These are phyloP conservation scores for Mikania micrantha DNA, from an alignment of 129 eudicot species.

Conservation along the genomic window DNA sequence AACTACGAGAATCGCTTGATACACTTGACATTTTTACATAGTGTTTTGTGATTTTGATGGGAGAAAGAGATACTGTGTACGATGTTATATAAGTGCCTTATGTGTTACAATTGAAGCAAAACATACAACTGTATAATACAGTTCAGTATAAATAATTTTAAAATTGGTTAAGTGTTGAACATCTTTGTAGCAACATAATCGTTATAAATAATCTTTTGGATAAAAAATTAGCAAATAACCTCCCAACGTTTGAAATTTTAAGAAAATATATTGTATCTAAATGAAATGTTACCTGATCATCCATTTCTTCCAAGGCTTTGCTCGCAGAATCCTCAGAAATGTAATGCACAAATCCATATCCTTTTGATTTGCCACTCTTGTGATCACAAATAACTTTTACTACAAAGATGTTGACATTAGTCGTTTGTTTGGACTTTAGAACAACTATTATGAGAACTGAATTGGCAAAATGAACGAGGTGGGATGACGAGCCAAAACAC, in stretches of 20 bases:
- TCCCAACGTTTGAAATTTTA: background rate
- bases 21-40: no score
- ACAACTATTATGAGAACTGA: background rate
- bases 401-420: constrained; percentile 12
- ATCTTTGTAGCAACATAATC: background rate
- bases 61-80: no score
- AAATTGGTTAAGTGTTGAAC: no score
- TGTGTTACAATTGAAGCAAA: no score
- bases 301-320: constrained; percentile 68
- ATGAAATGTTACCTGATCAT: constrained; percentile 43
- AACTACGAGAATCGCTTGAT: no score
- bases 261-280: background rate
- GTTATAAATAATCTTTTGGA: background rate
- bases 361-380: constrained; percentile 63
- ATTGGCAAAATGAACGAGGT: no score
- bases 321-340: constrained; percentile 45
- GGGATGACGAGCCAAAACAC: background rate
- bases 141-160: no score
- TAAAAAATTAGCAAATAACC: background rate
- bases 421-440: background rate
- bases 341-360: constrained; percentile 66
- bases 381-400: constrained; percentile 66
- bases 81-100: no score
- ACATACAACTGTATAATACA: no score
- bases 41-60: no score